phyloP scores from a whole-genome alignment of 805 yeast genomes.

The Candida krabiensis region DNA sequence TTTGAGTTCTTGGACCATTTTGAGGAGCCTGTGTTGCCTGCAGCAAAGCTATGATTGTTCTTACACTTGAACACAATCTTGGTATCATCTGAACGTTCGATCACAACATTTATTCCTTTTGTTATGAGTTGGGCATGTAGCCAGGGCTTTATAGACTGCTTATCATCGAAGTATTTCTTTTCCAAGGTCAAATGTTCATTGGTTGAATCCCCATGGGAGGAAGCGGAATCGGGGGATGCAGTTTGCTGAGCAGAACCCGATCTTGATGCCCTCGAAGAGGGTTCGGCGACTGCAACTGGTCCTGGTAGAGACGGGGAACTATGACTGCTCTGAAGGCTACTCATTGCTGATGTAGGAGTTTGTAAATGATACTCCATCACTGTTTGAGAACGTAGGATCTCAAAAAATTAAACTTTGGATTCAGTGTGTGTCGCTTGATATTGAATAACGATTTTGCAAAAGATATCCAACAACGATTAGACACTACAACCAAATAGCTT shows the following conservation, averaged over 20 bases:
- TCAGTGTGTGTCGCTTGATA: too few relatives aligned
- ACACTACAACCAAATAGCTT: too few relatives aligned
- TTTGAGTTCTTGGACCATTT: conserved; percentile 14
- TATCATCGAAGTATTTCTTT: conserved; percentile 37
- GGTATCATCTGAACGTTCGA: conserved; percentile 59
- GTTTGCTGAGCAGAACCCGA: neutral
- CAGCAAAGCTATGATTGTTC: conserved; percentile 30
- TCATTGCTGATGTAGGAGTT: conserved; percentile 14
- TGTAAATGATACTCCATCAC: conserved; percentile 18
- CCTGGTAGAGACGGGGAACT: neutral
- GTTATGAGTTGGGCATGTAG: conserved; percentile 46
- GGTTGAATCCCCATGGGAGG: too few relatives aligned
- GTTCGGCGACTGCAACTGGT: neutral
- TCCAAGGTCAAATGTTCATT: conserved; percentile 16
- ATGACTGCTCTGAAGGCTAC: neutral
- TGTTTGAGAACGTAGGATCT: neutral
- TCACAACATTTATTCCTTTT: conserved; percentile 55
- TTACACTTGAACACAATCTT: conserved; percentile 66
- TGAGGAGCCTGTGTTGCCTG: neutral
- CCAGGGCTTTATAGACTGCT: conserved; percentile 62
- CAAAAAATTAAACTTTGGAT: too few relatives aligned
- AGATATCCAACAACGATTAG: too few relatives aligned
- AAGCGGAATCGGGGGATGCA: neutral
- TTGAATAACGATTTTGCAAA: too few relatives aligned
- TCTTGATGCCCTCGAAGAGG: neutral